Conservation (phyloP, 495 filamentous ascomycete genomes). For the Hyphodiscus hymeniophilus region DNA sequence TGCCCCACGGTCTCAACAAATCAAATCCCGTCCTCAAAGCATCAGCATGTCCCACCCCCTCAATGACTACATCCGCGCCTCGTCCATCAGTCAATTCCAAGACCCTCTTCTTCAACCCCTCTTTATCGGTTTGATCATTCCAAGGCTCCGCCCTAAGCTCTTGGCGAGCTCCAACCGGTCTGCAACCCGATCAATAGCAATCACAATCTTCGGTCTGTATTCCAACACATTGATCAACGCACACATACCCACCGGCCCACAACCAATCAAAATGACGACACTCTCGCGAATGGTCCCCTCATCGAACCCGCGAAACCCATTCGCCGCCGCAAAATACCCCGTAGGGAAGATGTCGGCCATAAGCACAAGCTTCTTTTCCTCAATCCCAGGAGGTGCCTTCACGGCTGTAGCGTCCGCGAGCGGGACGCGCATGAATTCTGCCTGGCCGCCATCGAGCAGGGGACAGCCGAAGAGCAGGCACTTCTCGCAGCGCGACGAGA, state of each 20-base stretch:
- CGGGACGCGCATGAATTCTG: constrained; percentile 83
- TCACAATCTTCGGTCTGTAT: constrained; percentile 68
- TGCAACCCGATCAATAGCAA: constrained; percentile 79
- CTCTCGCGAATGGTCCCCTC: constrained; percentile 55
- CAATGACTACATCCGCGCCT: constrained; percentile 85
- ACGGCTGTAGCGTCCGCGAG: constrained; percentile 76
- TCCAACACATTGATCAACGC: constrained; percentile 78
- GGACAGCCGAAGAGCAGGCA: constrained; percentile 66
- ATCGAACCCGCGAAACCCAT: constrained; percentile 64
- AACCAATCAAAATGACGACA: constrained; percentile 72
- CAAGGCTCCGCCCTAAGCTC: constrained; percentile 78
- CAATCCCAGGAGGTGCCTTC: constrained; percentile 65
- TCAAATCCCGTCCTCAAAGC: constrained; percentile 82
- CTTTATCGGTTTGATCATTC: constrained; percentile 66
- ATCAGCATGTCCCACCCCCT: constrained; percentile 81
- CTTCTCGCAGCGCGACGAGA: constrained; percentile 76
- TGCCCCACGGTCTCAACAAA: constrained; percentile 76
- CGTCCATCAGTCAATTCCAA: constrained; percentile 71
- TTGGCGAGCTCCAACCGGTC: constrained; percentile 70
- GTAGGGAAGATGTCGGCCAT: constrained; percentile 87
- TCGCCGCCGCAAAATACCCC: constrained; percentile 82
- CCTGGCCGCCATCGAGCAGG: constrained; percentile 76
- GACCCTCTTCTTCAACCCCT: constrained; percentile 57
- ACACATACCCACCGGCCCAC: constrained; percentile 83
- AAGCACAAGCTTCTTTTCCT: constrained; percentile 72